Base-by-base conservation (phyloP, 202 grass and related monocot genomes). In the Dendrocalamus latiflorus region DNA sequence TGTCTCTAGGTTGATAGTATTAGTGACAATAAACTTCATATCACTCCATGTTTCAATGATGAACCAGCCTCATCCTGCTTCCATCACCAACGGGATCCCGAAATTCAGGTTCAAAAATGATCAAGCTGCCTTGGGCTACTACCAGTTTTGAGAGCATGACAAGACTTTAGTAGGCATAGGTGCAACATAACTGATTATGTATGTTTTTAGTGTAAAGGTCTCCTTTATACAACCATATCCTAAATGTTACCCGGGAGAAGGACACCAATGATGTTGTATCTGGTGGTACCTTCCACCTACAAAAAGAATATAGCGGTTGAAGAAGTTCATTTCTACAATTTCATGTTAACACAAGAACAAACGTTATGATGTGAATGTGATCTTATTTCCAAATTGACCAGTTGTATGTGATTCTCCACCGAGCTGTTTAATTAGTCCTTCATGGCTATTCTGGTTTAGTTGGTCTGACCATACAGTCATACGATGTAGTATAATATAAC, bases 181-280 rank as follows among this genome's bases (percentile, higher is more conserved):
- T 76, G 80, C 49, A 76, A 84, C 25, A 49, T 53, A 76, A 54
- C 53, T 70, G 74, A 85, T 81, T 85, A 17, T 57, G 77, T 68
- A 48, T 85, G 20, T 25, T 90, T 38, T 51, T 48, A 63, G 55
- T 63, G 30, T 63, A 56, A 69, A 80, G 28, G 45, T 38, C 21
- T 53, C 6, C 43, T 11, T 77, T 67, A 75, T 74, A 84, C n/a
- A 63, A 14, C 57, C 54, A 30, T 64, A 80, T 77, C 79, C 30
- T 24, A 70, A 65, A 75, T 39, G 56, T 76, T 60, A 68, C 54
- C 24, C 45, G 42, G 74, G 34, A 86, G 26, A 71, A 70, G 18
- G 20, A 41, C 36, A 30, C 58, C 45, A 41, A 58, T 77, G 79
- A 73, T 57, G 50, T 70, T 82, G 75, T 61, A 70, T 76, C 37